Evolutionary conservation across 371 early-diverging fungal genomes (phyloP).

Genomic region (Capniomyces stellatus): DNA sequence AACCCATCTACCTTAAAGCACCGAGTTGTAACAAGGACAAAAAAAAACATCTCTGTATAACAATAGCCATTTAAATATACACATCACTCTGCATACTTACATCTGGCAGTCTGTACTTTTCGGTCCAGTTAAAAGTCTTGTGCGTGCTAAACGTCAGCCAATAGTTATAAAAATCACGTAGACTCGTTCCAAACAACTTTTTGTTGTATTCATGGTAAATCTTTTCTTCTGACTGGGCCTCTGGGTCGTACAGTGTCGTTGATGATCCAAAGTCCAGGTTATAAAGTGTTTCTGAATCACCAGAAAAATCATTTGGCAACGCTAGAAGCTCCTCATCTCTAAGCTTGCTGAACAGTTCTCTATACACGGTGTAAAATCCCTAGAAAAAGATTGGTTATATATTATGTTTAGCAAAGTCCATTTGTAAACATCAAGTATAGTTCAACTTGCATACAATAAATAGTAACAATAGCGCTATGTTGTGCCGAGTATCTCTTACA

Average conservation of each 20-base stretch:
- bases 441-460: too few relatives aligned
- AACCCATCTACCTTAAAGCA: too few relatives aligned
- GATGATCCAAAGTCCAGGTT: conserved; percentile 22
- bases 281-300: conserved; percentile 13
- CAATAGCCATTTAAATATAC: too few relatives aligned
- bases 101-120: conserved; percentile 65
- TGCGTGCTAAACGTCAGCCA: conserved; percentile 57
- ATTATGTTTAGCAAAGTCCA: too few relatives aligned
- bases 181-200: conserved; percentile 6
- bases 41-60: too few relatives aligned
- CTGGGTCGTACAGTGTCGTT: conserved; percentile 15
- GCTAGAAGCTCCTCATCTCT: conserved; percentile 49
- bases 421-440: too few relatives aligned
- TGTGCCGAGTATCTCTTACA: neutral
- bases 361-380: conserved; percentile 70
- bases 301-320: conserved; percentile 8
- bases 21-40: too few relatives aligned
- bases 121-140: conserved; percentile 79
- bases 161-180: conserved; percentile 51
- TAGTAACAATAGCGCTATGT: too few relatives aligned
- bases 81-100: too few relatives aligned
- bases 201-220: neutral
- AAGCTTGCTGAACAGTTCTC: conserved; percentile 52
- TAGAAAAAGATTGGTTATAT: conserved; percentile 5
- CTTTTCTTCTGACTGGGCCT: neutral